Evolutionary conservation across 75 land plant genomes (phyloP).

Genomic region (Chamaecyparis obtusa): DNA sequence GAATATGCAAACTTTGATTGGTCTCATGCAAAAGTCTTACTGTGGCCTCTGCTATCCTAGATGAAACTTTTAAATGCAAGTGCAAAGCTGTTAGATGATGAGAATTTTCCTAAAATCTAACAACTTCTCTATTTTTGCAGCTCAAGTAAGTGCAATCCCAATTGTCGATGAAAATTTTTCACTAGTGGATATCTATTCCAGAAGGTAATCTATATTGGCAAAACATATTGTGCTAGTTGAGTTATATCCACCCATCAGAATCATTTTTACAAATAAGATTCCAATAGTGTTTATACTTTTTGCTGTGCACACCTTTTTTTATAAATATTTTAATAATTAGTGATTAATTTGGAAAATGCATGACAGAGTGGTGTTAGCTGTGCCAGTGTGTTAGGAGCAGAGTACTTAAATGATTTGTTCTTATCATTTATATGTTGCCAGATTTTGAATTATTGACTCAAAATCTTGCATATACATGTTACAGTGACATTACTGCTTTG

Average conservation of each 20-base stretch:
- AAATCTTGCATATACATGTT: background rate
- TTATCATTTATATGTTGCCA: background rate
- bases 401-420: background rate
- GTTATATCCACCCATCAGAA: too few relatives aligned
- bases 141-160: conserved; percentile 88
- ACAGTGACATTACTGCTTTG: conserved; percentile 95
- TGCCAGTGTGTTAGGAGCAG: background rate
- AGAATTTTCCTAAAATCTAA: background rate
- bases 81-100: background rate
- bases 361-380: background rate
- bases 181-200: conserved; percentile 75
- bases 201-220: conserved; percentile 53
- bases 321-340: background rate
- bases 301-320: background rate
- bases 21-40: background rate
- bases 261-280: background rate
- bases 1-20: background rate
- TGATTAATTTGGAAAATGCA: background rate
- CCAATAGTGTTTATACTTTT: background rate
- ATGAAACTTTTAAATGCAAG: background rate
- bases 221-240: background rate
- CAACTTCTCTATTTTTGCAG: conserved; percentile 35
- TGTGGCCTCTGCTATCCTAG: background rate
- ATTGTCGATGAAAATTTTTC: conserved; percentile 83
- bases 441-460: background rate